Conservation (phyloP, 306 rosid genomes). For the Vigna angularis region DNA sequence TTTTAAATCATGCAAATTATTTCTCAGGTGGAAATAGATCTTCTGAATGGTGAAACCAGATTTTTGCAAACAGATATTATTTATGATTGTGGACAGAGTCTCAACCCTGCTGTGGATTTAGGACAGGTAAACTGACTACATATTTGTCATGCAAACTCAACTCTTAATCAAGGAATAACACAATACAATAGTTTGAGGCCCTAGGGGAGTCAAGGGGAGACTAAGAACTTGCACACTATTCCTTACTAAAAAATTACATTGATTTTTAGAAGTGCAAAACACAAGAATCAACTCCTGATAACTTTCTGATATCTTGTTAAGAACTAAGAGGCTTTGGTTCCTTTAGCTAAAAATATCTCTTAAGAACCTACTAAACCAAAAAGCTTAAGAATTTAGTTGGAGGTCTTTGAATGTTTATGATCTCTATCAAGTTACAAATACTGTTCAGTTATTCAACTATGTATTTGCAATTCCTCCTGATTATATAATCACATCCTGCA, state of each 20-base stretch:
- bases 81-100: constrained; percentile 96
- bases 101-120: constrained; percentile 96
- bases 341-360: background rate
- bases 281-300: background rate
- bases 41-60: constrained; percentile 83
- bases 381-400: background rate
- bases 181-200: background rate
- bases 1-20: constrained; percentile 28
- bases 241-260: background rate
- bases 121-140: constrained; percentile 72
- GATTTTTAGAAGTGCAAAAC: background rate
- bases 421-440: background rate
- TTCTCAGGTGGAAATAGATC: constrained; percentile 85
- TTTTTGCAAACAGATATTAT: constrained; percentile 78
- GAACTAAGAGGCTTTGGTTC: background rate
- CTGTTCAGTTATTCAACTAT: background rate
- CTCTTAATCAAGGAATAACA: constrained; percentile 13
- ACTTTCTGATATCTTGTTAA: background rate
- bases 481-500: constrained; percentile 51
- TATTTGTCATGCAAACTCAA: background rate
- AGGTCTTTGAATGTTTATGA: background rate
- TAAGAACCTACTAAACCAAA: constrained; percentile 17
- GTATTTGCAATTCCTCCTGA: background rate
- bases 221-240: constrained; percentile 6
- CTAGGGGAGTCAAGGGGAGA: background rate